Percentiles rank a stretch among this genome's conserved stretches.
Evolutionary conservation across 2,329 filamentous ascomycete genomes (phyloP).

Genomic region (Fusarium caatingaense): DNA sequence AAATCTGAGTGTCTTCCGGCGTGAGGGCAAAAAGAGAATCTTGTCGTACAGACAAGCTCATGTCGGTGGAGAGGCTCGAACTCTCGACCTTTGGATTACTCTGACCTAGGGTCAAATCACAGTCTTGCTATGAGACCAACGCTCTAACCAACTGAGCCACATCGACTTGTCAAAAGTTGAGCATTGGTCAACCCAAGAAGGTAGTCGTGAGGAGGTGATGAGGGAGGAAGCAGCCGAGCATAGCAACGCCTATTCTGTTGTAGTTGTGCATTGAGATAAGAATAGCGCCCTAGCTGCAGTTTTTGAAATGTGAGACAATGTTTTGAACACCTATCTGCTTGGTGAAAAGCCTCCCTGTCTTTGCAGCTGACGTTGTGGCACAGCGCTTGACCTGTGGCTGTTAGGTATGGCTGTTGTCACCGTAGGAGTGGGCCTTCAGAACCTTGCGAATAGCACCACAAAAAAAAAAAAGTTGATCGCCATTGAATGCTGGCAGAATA

Average conservation of each 20-base stretch:
- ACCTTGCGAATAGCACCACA: neutral
- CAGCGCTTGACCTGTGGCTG: neutral
- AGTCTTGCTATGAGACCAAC: slow-evolving; percentile 37
- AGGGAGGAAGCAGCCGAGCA: neutral
- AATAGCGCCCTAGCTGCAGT: neutral
- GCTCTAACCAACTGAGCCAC: slow-evolving; percentile 44
- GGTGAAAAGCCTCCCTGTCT: neutral
- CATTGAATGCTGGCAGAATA: neutral
- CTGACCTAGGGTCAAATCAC: slow-evolving; percentile 35
- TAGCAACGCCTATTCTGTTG: neutral
- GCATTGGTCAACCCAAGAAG: neutral
- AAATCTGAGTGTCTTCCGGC: neutral
- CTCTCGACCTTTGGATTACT: slow-evolving; percentile 43
- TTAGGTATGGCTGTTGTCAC: neutral
- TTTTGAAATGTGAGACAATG: neutral
- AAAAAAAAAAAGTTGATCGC: neutral
- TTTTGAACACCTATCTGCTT: neutral
- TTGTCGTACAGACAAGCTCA: neutral
- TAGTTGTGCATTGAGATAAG: neutral
- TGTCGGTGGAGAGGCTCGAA: slow-evolving; percentile 44
- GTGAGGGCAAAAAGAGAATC: slow-evolving; percentile 5
- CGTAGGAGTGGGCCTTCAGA: neutral
- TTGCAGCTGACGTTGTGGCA: neutral
- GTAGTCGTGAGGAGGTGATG: neutral
- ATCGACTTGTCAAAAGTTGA: slow-evolving; percentile 10